A percentile compares a stretch with the other conserved stretches of the same genome.
Conservation (phyloP, 2,329 filamentous ascomycete species). For the Penicillium sp. region DNA sequence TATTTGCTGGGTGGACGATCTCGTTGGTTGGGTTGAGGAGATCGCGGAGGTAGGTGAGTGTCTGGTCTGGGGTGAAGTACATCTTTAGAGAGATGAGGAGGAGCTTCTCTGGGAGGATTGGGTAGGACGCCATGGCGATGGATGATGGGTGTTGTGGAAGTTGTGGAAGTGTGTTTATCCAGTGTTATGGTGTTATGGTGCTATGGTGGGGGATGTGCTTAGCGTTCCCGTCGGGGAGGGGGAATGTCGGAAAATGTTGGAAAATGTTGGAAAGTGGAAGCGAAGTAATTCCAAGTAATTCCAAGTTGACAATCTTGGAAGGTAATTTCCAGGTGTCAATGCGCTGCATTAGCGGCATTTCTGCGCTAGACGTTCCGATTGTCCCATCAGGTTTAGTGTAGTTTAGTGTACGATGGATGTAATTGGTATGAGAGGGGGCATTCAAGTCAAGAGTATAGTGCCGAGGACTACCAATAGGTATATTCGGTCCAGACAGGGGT, state of each 20-base stretch:
- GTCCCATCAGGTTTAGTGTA: neutral
- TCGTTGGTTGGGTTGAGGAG: conserved; percentile 52
- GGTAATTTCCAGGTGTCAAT: neutral
- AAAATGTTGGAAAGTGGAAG: neutral
- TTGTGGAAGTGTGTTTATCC: neutral
- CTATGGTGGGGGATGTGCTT: neutral
- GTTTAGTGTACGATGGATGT: neutral
- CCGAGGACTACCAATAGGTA: too few relatives aligned
- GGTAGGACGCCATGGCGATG: conserved; percentile 26
- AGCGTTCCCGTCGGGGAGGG: neutral
- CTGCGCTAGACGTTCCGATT: neutral
- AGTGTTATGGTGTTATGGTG: neutral
- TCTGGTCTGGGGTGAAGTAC: conserved; percentile 47
- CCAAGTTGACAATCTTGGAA: neutral
- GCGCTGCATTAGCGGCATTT: conserved; percentile 3
- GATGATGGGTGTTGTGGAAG: neutral
- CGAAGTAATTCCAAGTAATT: neutral
- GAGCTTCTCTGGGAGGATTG: conserved; percentile 37
- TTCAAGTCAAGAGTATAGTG: neutral
- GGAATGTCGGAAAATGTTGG: neutral
- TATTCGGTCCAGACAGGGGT: neutral
- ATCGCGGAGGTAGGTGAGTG: conserved; percentile 55
- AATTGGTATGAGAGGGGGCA: neutral
- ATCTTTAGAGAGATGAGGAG: conserved; percentile 44
- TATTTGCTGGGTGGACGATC: conserved; percentile 43